A percentile compares a stretch with the other conserved stretches of the same genome.
Evolutionary conservation across 441 rosid genomes (phyloP).

Genomic region (Melastoma candidum): DNA sequence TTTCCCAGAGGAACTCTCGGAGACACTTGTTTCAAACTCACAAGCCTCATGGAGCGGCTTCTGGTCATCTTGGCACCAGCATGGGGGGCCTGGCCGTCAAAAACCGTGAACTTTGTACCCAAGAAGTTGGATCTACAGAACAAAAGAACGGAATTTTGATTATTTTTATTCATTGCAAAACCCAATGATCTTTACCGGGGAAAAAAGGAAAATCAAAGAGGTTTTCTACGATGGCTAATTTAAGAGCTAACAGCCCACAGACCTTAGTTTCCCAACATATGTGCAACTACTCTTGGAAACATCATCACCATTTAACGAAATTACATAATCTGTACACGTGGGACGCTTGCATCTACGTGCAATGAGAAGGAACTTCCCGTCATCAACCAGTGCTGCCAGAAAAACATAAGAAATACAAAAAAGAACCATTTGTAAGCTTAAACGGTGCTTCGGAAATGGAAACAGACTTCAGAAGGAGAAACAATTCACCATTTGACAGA

Average conservation of each 20-base stretch:
- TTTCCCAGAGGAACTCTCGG: conserved; percentile 15
- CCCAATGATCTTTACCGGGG: not conserved
- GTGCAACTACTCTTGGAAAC: conserved; percentile 14
- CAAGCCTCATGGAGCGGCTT: conserved; percentile 12
- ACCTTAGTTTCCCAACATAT: conserved; percentile 17
- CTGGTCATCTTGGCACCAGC: conserved; percentile 14
- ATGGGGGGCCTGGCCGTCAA: conserved; percentile 15
- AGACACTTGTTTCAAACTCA: conserved; percentile 11
- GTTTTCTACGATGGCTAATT: not conserved
- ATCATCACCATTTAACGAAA: conserved; percentile 15
- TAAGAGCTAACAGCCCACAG: not conserved
- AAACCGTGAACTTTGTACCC: conserved; percentile 17
- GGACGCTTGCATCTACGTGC: conserved; percentile 16
- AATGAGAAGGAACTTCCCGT: conserved; percentile 18
- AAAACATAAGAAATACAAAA: not conserved
- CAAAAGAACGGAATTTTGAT: not conserved
- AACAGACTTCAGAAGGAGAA: not conserved
- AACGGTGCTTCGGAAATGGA: not conserved
- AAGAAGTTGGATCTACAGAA: conserved; percentile 14
- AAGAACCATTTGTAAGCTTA: not conserved
- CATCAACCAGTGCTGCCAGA: conserved; percentile 12
- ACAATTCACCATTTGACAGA: conserved; percentile 13
- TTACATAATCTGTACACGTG: conserved; percentile 13
- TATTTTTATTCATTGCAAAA: too few species aligned
- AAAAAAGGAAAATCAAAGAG: not conserved